Evolutionary conservation across 768 basidiomycete species (phyloP).

Genomic region (Termitomyces sp.): DNA sequence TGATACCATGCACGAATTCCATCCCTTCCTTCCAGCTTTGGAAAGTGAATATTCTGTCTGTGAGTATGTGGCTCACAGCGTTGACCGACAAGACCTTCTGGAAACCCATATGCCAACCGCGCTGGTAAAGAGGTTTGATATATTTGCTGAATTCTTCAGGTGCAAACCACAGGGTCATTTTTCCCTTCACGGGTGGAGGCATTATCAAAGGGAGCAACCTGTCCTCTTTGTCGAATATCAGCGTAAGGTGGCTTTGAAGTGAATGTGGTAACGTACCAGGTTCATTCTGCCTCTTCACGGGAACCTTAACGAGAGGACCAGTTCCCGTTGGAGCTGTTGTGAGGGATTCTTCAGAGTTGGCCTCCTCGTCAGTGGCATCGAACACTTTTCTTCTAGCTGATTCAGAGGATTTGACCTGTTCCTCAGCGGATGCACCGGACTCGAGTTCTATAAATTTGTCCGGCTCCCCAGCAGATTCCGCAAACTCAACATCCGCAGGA

Average conservation of each 20-base stretch:
- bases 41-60: slow-evolving; percentile 19
- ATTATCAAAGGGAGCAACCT: slow-evolving; percentile 16
- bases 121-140: slow-evolving; percentile 33
- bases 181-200: slow-evolving; percentile 13
- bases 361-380: too few species aligned
- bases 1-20: slow-evolving; percentile 19
- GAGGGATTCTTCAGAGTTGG: neutral
- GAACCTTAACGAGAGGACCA: neutral
- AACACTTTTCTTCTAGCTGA: too few species aligned
- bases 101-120: slow-evolving; percentile 26
- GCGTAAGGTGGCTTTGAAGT: neutral
- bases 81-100: neutral
- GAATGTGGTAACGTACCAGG: neutral
- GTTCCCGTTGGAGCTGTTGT: neutral
- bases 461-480: too few species aligned
- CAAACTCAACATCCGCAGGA: too few species aligned
- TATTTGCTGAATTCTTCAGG: slow-evolving; percentile 30
- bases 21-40: slow-evolving; percentile 18
- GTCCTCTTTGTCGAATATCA: neutral
- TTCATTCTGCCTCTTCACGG: neutral
- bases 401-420: neutral
- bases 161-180: slow-evolving; percentile 23
- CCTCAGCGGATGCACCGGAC: neutral
- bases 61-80: slow-evolving; percentile 8
- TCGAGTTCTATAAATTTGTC: neutral